A percentile compares a stretch with the other conserved stretches of the same genome.
phyloP scores from a whole-genome alignment of 306 rosid species.

The Rubus parviflorus region DNA sequence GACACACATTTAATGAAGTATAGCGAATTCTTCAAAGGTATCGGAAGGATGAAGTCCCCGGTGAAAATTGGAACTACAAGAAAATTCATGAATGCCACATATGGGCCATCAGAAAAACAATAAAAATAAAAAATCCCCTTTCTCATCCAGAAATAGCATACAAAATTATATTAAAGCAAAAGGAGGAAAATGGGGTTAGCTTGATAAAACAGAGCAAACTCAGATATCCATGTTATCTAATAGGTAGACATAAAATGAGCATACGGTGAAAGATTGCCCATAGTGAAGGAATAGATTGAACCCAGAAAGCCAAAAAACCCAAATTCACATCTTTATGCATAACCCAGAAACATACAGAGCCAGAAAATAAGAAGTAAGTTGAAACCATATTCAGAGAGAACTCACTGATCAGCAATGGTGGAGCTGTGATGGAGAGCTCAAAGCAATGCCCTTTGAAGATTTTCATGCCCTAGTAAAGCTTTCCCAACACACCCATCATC shows the following conservation, averaged over 20 bases:
- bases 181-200: slow-evolving; percentile 10
- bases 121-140: background rate
- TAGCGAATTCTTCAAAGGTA: background rate
- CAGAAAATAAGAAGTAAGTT: slow-evolving; percentile 23
- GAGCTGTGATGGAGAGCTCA: slow-evolving; percentile 50
- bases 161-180: slow-evolving; percentile 19
- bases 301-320: slow-evolving; percentile 23
- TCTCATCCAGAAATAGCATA: slow-evolving; percentile 13
- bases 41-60: background rate
- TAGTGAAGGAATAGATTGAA: slow-evolving; percentile 25
- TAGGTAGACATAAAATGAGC: slow-evolving; percentile 22
- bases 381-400: slow-evolving; percentile 19
- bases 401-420: slow-evolving; percentile 77
- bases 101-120: background rate
- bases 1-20: background rate
- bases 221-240: slow-evolving; percentile 30
- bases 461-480: slow-evolving; percentile 79
- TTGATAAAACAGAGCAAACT: slow-evolving; percentile 14
- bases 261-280: slow-evolving; percentile 27
- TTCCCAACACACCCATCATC: slow-evolving; percentile 44
- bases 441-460: slow-evolving; percentile 42
- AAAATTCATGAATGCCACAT: slow-evolving; percentile 21
- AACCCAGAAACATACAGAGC: slow-evolving; percentile 26
- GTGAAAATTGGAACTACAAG: slow-evolving; percentile 20
- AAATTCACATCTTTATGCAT: slow-evolving; percentile 14